phyloP scores from a whole-genome alignment of 148 eudicot species.

The Cornus florida region DNA sequence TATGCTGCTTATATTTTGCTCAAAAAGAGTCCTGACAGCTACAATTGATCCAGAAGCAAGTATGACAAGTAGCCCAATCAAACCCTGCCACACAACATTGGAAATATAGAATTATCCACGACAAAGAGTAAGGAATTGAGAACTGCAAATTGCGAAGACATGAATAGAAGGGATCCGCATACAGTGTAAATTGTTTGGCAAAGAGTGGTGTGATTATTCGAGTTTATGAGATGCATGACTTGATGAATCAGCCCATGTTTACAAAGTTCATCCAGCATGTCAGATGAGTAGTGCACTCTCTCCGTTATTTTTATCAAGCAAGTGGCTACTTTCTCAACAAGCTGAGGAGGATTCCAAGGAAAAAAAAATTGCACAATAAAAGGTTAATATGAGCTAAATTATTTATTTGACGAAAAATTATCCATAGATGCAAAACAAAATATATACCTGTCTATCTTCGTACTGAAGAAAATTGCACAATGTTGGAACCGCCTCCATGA shows the following conservation, averaged over 20 bases:
- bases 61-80: slow-evolving; percentile 75
- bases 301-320: slow-evolving; percentile 66
- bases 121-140: not conserved
- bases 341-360: slow-evolving; percentile 42
- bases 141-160: not conserved
- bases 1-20: slow-evolving; percentile 66
- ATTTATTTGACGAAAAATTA: not conserved
- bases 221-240: slow-evolving; percentile 52
- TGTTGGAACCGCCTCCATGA: slow-evolving; percentile 32
- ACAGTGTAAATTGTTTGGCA: slow-evolving; percentile 62
- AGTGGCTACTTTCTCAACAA: slow-evolving; percentile 84
- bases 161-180: slow-evolving; percentile 23
- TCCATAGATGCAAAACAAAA: not conserved
- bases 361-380: slow-evolving; percentile 32
- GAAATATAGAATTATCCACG: not conserved
- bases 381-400: not conserved
- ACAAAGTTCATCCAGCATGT: slow-evolving; percentile 53
- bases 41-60: slow-evolving; percentile 76
- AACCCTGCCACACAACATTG: slow-evolving; percentile 42
- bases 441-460: slow-evolving; percentile 80
- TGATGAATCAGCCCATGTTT: slow-evolving; percentile 60
- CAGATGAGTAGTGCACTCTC: slow-evolving; percentile 46
- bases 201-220: slow-evolving; percentile 64
- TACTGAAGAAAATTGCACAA: slow-evolving; percentile 85
- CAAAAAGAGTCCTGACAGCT: slow-evolving; percentile 73